A percentile compares a stretch with the other conserved stretches of the same genome.
Evolutionary conservation across 768 basidiomycete genomes (phyloP).

Genomic region (Mycena epipterygia): DNA sequence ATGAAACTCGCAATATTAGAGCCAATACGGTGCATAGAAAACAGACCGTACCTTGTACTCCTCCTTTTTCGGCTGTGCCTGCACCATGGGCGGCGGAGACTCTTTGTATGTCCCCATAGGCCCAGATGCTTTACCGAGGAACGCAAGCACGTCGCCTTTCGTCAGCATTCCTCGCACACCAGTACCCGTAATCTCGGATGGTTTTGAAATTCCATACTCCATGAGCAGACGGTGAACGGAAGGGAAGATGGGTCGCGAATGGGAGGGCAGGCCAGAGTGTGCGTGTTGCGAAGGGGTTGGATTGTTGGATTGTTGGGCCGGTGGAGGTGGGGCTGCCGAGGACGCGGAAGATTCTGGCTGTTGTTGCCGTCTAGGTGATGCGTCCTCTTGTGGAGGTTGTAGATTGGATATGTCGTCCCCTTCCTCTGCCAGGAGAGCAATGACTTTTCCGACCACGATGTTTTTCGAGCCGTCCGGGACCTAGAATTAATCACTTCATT

Average conservation of each 20-base stretch:
- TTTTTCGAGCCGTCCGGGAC: conserved; percentile 84
- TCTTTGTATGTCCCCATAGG: conserved; percentile 83
- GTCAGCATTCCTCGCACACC: conserved; percentile 95
- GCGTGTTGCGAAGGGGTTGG: conserved; percentile 46
- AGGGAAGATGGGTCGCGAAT: conserved; percentile 86
- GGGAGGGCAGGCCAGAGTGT: conserved; percentile 55
- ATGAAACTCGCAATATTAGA: background rate
- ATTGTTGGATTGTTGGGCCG: conserved; percentile 48
- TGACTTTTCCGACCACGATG: conserved; percentile 88
- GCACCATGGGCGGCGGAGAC: conserved; percentile 48
- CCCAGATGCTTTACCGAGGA: conserved; percentile 85
- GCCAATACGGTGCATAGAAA: background rate
- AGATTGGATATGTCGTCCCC: conserved; percentile 95
- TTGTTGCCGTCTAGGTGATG: conserved; percentile 42
- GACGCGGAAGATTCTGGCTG: conserved; percentile 38
- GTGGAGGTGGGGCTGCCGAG: conserved; percentile 43
- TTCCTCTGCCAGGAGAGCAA: conserved; percentile 95
- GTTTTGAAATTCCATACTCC: conserved; percentile 71
- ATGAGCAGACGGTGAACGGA: conserved; percentile 87
- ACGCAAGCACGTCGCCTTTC: conserved; percentile 93
- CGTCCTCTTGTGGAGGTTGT: conserved; percentile 68
- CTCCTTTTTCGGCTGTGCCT: conserved; percentile 49
- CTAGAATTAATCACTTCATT: conserved; percentile 54
- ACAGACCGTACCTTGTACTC: conserved; percentile 53
- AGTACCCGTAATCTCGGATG: conserved; percentile 85